phyloP scores from a whole-genome alignment of 2,329 filamentous ascomycete species.

The Xylariaceae sp. region DNA sequence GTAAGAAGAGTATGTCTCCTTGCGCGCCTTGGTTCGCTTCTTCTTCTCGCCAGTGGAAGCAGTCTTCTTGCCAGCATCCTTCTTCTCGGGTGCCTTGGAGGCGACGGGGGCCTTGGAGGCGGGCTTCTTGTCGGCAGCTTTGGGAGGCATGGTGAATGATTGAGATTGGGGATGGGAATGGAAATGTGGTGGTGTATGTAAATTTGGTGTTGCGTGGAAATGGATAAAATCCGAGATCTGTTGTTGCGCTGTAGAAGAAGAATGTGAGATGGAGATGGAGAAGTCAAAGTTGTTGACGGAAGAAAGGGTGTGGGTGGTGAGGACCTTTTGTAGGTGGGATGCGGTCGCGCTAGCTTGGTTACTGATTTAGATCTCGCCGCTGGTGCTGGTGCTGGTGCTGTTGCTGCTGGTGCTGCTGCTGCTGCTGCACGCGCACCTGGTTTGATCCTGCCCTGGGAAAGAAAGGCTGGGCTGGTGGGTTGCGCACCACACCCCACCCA shows the following conservation, averaged over 20 bases:
- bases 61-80: constrained; percentile 99
- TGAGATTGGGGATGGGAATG: constrained; percentile 29
- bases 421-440: constrained; percentile 18
- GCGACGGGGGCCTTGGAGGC: constrained; percentile 92
- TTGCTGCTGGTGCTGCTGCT: constrained; percentile 11
- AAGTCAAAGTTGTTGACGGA: constrained; percentile 54
- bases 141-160: constrained; percentile 85
- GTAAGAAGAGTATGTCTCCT: constrained; percentile 99
- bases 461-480: constrained; percentile 14
- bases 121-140: constrained; percentile 98
- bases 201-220: constrained; percentile 30
- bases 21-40: constrained; percentile 99
- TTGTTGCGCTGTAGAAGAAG: constrained; percentile 35
- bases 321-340: constrained; percentile 68
- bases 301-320: constrained; percentile 58
- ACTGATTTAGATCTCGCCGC: constrained; percentile 58
- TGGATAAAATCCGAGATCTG: constrained; percentile 36
- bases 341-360: constrained; percentile 57
- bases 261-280: constrained; percentile 44
- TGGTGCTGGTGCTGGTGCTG: no score
- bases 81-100: constrained; percentile 84
- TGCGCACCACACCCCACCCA: no score
- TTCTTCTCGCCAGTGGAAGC: constrained; percentile 97
- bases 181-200: constrained; percentile 25
- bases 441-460: constrained; percentile 35